Evolutionary conservation across 495 filamentous ascomycete species (phyloP).

Genomic region (Aspergillus saccharolyticus): DNA sequence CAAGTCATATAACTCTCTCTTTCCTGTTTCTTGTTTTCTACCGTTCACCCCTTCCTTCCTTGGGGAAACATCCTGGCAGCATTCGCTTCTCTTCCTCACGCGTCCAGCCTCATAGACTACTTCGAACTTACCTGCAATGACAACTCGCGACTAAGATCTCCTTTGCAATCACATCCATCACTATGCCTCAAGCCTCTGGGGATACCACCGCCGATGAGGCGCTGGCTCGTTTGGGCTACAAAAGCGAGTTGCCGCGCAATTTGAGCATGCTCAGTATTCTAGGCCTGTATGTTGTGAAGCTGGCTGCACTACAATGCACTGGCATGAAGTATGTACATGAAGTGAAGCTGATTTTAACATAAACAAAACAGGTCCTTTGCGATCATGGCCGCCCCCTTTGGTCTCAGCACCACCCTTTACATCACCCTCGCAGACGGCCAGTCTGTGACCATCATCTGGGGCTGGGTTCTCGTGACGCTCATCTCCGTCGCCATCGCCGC

Average conservation of each 20-base stretch:
- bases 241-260: conserved; percentile 55
- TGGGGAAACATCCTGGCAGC: neutral
- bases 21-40: too few species aligned
- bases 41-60: neutral
- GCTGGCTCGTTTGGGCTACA: conserved; percentile 59
- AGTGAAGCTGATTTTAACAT: too few species aligned
- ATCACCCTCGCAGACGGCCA: conserved; percentile 63
- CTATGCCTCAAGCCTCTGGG: conserved; percentile 21
- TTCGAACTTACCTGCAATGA: neutral
- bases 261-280: conserved; percentile 63
- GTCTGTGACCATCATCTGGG: conserved; percentile 64
- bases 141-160: neutral
- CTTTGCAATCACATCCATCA: neutral
- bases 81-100: neutral
- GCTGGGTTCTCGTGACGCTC: conserved; percentile 62
- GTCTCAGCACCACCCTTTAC: conserved; percentile 64
- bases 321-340: neutral
- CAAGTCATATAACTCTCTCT: too few species aligned
- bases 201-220: conserved; percentile 47
- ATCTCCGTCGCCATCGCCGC: conserved; percentile 68
- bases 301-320: neutral
- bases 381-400: conserved; percentile 60
- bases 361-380: conserved; percentile 37
- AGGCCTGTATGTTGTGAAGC: conserved; percentile 41
- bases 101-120: too few species aligned